These are phyloP conservation scores for Lepiota subincarnata DNA, from an alignment of 768 basidiomycete genomes.

Conservation along the genomic window DNA sequence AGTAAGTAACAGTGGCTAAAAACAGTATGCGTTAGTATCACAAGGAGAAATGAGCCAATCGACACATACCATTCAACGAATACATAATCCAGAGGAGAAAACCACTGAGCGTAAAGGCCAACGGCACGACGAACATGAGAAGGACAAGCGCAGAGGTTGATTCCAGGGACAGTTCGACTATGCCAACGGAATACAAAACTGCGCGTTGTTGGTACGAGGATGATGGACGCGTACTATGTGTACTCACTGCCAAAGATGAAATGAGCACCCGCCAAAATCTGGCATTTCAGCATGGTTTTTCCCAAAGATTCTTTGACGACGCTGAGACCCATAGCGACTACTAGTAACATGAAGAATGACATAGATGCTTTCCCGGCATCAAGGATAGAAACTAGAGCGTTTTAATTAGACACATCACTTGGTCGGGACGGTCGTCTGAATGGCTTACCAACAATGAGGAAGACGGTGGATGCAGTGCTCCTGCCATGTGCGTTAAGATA, in stretches of 20 bases:
- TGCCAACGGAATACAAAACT: conserved; percentile 93
- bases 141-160: conserved; percentile 82
- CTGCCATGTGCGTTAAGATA: conserved; percentile 88
- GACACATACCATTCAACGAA: conserved; percentile 68
- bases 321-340: conserved; percentile 88
- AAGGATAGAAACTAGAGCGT: conserved; percentile 75
- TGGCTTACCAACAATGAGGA: conserved; percentile 83
- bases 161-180: conserved; percentile 89
- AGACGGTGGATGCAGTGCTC: conserved; percentile 72
- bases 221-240: no score
- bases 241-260: conserved; percentile 89
- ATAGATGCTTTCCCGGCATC: conserved; percentile 93
- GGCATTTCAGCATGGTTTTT: conserved; percentile 77
- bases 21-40: conserved; percentile 7
- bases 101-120: conserved; percentile 92
- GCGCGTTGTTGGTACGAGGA: background rate
- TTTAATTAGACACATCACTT: conserved; percentile 6
- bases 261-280: conserved; percentile 77
- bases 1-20: conserved; percentile 84
- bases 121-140: conserved; percentile 87
- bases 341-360: conserved; percentile 91
- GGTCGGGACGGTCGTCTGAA: background rate
- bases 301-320: conserved; percentile 90
- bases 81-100: conserved; percentile 97
- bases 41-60: background rate